Evolutionary conservation across 2,329 filamentous ascomycete species (phyloP).

Genomic region (Fusarium newnesense): DNA sequence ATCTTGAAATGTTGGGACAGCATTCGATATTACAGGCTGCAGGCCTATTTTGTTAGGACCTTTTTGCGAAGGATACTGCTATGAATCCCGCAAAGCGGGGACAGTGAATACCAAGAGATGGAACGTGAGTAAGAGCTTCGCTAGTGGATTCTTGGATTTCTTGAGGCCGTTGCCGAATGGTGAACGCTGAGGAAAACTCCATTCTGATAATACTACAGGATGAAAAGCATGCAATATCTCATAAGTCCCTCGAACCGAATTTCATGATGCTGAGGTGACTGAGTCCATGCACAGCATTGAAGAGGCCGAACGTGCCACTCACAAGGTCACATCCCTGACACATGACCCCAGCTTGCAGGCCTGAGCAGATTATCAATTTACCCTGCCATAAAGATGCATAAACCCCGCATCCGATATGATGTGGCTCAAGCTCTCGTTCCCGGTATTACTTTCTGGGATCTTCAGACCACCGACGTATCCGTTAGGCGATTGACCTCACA

Average conservation of each 20-base stretch:
- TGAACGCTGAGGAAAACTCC: constrained; percentile 2
- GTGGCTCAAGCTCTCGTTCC: not conserved
- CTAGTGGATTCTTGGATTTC: not conserved
- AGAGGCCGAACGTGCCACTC: constrained; percentile 62
- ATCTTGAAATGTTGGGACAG: not conserved
- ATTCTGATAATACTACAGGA: not conserved
- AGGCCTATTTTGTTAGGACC: not conserved
- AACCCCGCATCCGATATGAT: constrained; percentile 5
- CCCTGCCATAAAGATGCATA: not conserved
- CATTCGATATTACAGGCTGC: not conserved
- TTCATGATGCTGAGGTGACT: not conserved
- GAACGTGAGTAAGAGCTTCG: not conserved
- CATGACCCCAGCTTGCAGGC: constrained; percentile 1
- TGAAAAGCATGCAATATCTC: not conserved
- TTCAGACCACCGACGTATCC: too few species aligned
- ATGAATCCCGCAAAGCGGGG: constrained; percentile 12
- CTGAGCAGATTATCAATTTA: constrained; percentile 12
- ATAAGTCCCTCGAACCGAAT: not conserved
- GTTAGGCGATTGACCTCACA: not conserved
- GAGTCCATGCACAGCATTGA: constrained; percentile 62
- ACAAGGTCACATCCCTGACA: constrained; percentile 63
- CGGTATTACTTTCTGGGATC: not conserved
- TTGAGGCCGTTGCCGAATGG: not conserved
- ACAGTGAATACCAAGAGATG: not conserved
- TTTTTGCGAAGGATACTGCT: not conserved